These are phyloP conservation scores for Colletotrichum brevisporum DNA, from an alignment of 2,329 filamentous ascomycete genomes.

Conservation along the genomic window DNA sequence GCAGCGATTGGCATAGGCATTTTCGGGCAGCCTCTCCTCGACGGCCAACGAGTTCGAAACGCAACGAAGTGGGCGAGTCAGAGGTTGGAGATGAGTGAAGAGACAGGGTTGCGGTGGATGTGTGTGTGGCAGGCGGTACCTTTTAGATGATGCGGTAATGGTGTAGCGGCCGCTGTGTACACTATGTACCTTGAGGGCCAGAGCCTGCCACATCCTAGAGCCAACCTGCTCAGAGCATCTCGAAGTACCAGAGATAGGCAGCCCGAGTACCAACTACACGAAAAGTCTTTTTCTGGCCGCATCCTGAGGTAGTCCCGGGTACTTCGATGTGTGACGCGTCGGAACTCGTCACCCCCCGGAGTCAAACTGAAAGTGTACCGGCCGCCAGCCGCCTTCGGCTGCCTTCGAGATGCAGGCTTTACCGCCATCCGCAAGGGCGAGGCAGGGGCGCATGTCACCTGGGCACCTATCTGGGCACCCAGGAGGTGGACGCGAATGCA, in stretches of 20 bases:
- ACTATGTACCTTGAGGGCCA: neutral
- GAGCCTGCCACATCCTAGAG: too few species aligned
- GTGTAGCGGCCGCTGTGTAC: too few species aligned
- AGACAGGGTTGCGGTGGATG: neutral
- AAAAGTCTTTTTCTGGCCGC: too few species aligned
- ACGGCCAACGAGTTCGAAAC: conserved; percentile 7
- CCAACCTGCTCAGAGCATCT: neutral
- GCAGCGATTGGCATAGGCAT: conserved; percentile 41
- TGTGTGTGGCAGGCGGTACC: conserved; percentile 11
- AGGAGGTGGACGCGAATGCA: conserved; percentile 14
- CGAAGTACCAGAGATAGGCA: neutral
- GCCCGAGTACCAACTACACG: too few species aligned
- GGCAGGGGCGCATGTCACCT: too few species aligned
- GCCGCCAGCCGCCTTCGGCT: neutral
- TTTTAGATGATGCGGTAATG: neutral
- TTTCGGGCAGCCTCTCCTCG: conserved; percentile 26
- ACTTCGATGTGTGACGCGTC: too few species aligned
- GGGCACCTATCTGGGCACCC: neutral
- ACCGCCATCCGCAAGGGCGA: conserved; percentile 9
- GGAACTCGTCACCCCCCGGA: conserved; percentile 11
- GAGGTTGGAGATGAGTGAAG: conserved; percentile 12
- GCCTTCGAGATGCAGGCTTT: neutral
- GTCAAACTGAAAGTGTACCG: conserved; percentile 18
- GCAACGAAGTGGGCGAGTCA: neutral
- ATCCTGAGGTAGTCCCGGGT: too few species aligned